These are phyloP conservation scores for Malus sylvestris DNA, from an alignment of 306 rosid genomes.

Conservation along the genomic window DNA sequence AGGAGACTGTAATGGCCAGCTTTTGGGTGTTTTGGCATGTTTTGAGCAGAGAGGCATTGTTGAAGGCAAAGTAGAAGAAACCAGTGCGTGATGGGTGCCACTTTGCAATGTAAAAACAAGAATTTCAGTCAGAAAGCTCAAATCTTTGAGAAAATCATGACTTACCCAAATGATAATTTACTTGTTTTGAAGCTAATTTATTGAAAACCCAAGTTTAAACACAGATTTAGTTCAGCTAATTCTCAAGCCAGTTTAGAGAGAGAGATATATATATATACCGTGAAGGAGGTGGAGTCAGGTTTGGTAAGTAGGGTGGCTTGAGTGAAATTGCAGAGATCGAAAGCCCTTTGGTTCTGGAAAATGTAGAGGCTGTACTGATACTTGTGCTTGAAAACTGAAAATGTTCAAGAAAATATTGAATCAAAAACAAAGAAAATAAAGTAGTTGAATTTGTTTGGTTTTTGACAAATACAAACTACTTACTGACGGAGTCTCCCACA, in stretches of 20 bases:
- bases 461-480: conserved; percentile 14
- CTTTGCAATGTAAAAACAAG: conserved; percentile 21
- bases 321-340: conserved; percentile 64
- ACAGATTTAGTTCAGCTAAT: neutral
- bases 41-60: conserved; percentile 40
- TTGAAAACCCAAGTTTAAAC: neutral
- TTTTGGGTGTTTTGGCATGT: conserved; percentile 58
- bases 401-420: neutral
- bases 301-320: conserved; percentile 71
- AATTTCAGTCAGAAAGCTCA: neutral
- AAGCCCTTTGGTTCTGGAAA: conserved; percentile 76
- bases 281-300: conserved; percentile 44
- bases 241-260: neutral
- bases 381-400: conserved; percentile 72
- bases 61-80: conserved; percentile 78
- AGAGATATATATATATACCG: conserved; percentile 26
- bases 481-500: conserved; percentile 79
- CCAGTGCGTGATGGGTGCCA: conserved; percentile 96
- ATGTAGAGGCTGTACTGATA: conserved; percentile 71
- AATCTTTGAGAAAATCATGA: neutral
- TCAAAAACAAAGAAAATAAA: neutral
- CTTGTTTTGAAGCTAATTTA: neutral
- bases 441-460: neutral
- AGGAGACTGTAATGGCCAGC: conserved; percentile 60
- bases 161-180: neutral